These are phyloP conservation scores for Heterobasidion occidentale DNA, from an alignment of 1,284 basidiomycete genomes.

Conservation along the genomic window DNA sequence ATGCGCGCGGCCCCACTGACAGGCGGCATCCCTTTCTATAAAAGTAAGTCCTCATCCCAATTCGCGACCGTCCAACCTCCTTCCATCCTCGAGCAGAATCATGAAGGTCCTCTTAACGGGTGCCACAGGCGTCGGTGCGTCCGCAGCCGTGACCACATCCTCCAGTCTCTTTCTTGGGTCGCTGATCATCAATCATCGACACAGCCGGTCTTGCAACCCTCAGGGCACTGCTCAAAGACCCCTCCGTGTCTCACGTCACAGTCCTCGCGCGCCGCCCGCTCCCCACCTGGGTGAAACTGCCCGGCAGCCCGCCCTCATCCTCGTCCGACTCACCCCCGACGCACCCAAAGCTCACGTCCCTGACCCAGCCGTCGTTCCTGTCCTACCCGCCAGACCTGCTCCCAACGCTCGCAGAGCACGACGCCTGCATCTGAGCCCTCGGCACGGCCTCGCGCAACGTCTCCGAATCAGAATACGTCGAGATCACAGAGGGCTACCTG, in stretches of 20 bases:
- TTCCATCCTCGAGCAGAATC: background rate
- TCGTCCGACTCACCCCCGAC: constrained; percentile 21
- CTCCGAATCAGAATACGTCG: constrained; percentile 28
- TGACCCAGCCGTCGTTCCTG: constrained; percentile 27
- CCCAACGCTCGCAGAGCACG: constrained; percentile 23
- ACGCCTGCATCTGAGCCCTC: constrained; percentile 34
- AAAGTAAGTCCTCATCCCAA: no score
- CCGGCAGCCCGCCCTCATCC: constrained; percentile 3
- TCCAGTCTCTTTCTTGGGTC: background rate
- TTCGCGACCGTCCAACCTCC: no score
- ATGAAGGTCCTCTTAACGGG: constrained; percentile 14
- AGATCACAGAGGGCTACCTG: constrained; percentile 28
- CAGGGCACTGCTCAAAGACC: constrained; percentile 27
- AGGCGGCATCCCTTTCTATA: no score
- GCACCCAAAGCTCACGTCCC: constrained; percentile 21
- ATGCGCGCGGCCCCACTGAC: no score
- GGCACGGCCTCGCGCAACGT: constrained; percentile 24
- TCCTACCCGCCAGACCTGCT: constrained; percentile 25
- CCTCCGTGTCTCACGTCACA: constrained; percentile 24
- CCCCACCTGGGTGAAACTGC: constrained; percentile 11
- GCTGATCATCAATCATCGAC: background rate
- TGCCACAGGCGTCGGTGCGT: constrained; percentile 12
- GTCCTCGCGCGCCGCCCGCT: constrained; percentile 11
- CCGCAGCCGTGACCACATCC: no score
- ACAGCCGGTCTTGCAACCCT: constrained; percentile 31